phyloP scores from a whole-genome alignment of 2,329 filamentous ascomycete genomes.

The Fulvia fulva region DNA sequence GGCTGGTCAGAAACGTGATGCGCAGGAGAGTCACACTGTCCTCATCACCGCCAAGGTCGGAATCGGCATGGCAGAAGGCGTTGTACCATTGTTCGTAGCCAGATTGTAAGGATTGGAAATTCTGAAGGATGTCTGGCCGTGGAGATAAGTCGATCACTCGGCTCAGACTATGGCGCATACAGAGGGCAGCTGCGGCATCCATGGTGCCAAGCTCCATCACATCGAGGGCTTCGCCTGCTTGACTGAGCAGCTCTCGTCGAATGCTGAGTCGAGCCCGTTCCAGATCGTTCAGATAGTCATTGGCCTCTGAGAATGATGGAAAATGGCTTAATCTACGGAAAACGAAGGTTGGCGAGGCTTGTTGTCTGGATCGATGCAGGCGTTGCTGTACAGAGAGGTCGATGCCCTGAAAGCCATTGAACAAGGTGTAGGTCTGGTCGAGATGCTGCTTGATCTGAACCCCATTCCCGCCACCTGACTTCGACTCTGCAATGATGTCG shows the following conservation, averaged over 20 bases:
- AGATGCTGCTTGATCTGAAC: not conserved
- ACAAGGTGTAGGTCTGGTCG: not conserved
- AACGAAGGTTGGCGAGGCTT: not conserved
- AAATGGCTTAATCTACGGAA: not conserved
- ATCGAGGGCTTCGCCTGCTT: not conserved
- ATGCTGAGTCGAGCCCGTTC: not conserved
- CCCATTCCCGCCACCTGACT: not conserved
- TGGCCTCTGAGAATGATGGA: not conserved
- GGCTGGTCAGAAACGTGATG: constrained; percentile 1
- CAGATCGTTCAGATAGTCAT: not conserved
- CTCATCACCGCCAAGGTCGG: not conserved
- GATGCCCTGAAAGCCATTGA: constrained; percentile 4
- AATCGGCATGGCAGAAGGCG: not conserved
- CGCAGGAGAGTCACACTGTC: not conserved
- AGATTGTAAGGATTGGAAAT: not conserved
- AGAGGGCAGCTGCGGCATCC: constrained; percentile 2
- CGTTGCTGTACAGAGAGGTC: not conserved
- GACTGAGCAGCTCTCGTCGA: not conserved
- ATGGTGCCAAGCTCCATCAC: not conserved
- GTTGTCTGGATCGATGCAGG: not conserved
- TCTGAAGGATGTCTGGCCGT: not conserved
- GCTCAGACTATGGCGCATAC: constrained; percentile 3
- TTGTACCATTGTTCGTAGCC: constrained; percentile 1
- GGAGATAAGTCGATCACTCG: not conserved
- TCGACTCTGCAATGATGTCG: constrained; percentile 3